Conservation (phyloP, 1,284 basidiomycete genomes). For the Vanrija sp. region DNA sequence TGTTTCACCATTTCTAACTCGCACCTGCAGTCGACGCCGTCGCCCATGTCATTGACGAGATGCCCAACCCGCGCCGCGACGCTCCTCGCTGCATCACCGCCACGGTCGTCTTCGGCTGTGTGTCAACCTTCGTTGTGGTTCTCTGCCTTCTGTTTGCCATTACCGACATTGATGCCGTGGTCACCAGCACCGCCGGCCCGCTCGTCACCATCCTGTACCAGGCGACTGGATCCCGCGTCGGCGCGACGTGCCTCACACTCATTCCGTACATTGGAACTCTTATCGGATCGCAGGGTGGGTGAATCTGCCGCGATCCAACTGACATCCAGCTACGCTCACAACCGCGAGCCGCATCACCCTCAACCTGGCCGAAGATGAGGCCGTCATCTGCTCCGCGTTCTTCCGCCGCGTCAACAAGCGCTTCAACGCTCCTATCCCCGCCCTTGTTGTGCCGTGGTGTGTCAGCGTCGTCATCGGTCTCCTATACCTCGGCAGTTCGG, state of each 20-base stretch:
- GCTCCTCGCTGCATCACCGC: background rate
- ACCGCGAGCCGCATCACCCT: slow-evolving; percentile 62
- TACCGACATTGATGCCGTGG: slow-evolving; percentile 55
- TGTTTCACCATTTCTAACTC: background rate
- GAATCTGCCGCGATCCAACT: background rate
- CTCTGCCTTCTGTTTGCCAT: slow-evolving; percentile 64
- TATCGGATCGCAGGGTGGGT: slow-evolving; percentile 43
- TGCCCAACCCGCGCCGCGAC: background rate
- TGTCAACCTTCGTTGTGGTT: slow-evolving; percentile 26
- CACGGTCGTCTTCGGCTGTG: background rate
- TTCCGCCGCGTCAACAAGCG: slow-evolving; percentile 53
- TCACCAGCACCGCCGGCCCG: slow-evolving; percentile 58
- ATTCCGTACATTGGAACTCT: slow-evolving; percentile 24
- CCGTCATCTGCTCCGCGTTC: slow-evolving; percentile 54
- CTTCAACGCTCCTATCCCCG: slow-evolving; percentile 54
- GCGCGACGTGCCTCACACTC: slow-evolving; percentile 55
- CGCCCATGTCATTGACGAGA: background rate
- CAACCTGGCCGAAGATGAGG: slow-evolving; percentile 63
- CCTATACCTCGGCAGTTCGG: slow-evolving; percentile 55
- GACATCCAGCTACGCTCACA: slow-evolving; percentile 44
- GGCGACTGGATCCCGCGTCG: slow-evolving; percentile 57
- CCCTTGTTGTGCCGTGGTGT: slow-evolving; percentile 56
- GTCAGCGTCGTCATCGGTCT: slow-evolving; percentile 48
- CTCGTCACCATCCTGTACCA: slow-evolving; percentile 62
- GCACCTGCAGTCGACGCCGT: background rate